A percentile compares a stretch with the other conserved stretches of the same genome.
These are phyloP conservation scores for Chloranthus sessilifolius DNA, from an alignment of 164 flowering plant genomes.

Conservation along the genomic window DNA sequence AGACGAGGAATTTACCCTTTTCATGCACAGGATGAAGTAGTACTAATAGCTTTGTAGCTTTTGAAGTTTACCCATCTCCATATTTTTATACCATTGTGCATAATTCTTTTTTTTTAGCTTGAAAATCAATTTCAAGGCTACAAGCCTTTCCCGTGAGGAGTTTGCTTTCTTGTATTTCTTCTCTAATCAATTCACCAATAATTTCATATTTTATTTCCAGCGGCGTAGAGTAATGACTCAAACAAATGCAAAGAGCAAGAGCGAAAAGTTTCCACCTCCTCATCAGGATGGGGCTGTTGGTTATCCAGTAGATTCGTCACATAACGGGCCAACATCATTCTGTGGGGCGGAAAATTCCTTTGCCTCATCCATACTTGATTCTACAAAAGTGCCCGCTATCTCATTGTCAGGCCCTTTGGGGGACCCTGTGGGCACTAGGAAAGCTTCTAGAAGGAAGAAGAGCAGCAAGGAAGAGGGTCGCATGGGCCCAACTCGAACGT, in stretches of 20 bases:
- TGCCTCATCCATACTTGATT: conserved; percentile 39
- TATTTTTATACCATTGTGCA: neutral
- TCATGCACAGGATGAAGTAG: neutral
- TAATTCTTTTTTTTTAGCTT: neutral
- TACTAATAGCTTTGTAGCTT: too few species aligned
- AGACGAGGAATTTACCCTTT: too few species aligned
- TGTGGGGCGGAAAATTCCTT: conserved; percentile 48
- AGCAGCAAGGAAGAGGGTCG: conserved; percentile 31
- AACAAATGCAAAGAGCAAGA: conserved; percentile 76
- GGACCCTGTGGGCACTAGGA: conserved; percentile 24
- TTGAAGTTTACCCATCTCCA: too few species aligned
- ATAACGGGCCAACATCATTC: conserved; percentile 52
- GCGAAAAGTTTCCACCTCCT: conserved; percentile 96
- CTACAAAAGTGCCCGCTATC: conserved; percentile 28
- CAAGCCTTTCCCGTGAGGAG: too few species aligned
- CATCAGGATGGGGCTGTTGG: conserved; percentile 84
- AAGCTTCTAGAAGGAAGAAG: conserved; percentile 40
- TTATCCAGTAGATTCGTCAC: conserved; percentile 42
- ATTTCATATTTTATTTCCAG: conserved; percentile 34
- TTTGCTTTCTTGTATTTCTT: neutral
- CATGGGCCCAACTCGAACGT: conserved; percentile 38
- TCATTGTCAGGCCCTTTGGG: conserved; percentile 27
- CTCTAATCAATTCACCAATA: neutral
- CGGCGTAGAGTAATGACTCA: conserved; percentile 54
- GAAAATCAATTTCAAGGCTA: neutral